phyloP scores from a whole-genome alignment of 805 yeast genomes.

The Metschnikowia lochheadii region DNA sequence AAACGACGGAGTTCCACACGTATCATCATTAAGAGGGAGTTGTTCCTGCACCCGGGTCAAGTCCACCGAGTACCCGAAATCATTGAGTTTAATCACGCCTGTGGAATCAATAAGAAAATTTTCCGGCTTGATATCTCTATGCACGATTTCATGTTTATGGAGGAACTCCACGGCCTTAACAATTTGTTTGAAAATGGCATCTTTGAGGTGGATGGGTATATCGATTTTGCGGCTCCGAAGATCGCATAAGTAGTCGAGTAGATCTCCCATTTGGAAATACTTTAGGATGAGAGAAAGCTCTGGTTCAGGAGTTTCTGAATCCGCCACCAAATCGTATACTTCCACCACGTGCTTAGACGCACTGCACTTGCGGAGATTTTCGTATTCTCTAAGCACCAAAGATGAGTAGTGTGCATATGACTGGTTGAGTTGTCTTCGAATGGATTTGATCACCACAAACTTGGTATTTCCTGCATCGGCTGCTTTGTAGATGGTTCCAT shows the following conservation, averaged over 20 bases:
- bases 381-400: conserved; percentile 29
- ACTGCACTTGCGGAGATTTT: conserved; percentile 24
- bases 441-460: conserved; percentile 28
- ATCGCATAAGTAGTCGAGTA: conserved; percentile 39
- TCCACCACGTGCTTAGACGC: conserved; percentile 27
- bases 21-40: conserved; percentile 21
- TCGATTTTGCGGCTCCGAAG: conserved; percentile 33
- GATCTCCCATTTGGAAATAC: conserved; percentile 45
- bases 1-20: conserved; percentile 49
- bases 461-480: conserved; percentile 18
- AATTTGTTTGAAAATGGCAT: conserved; percentile 44
- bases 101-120: conserved; percentile 43
- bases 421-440: conserved; percentile 21
- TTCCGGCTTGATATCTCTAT: conserved; percentile 54
- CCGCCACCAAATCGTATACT: conserved; percentile 23
- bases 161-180: conserved; percentile 42
- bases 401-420: conserved; percentile 15
- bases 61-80: conserved; percentile 49
- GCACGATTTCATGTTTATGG: conserved; percentile 42
- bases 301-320: conserved; percentile 5
- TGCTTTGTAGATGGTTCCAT: conserved; percentile 36
- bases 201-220: conserved; percentile 35
- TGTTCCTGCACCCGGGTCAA: conserved; percentile 20
- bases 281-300: conserved; percentile 38
- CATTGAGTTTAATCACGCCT: conserved; percentile 45